These are phyloP conservation scores for Trifolium pratense DNA, from an alignment of 306 rosid species.

Conservation along the genomic window DNA sequence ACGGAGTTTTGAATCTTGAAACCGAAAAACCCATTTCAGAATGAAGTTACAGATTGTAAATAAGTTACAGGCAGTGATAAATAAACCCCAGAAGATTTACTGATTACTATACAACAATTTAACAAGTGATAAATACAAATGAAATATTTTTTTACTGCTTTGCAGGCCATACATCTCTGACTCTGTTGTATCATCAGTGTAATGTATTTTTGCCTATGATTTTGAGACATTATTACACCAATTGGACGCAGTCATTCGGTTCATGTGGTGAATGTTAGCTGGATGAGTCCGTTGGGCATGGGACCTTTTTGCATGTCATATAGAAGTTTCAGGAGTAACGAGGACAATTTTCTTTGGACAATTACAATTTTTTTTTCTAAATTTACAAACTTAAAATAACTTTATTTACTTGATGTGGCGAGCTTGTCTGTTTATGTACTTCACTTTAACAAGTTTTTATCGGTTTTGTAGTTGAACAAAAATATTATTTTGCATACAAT, in stretches of 20 bases:
- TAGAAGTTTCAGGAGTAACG: constrained; percentile 4
- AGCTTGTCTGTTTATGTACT: constrained; percentile 6
- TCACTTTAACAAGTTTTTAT: constrained; percentile 5
- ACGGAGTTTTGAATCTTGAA: constrained; percentile 12
- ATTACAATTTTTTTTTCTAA: not conserved
- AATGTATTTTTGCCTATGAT: not conserved
- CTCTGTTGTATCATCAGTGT: not conserved
- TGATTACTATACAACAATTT: constrained; percentile 13
- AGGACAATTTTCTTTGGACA: not conserved
- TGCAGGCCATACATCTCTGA: constrained; percentile 20
- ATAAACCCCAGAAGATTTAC: constrained; percentile 7
- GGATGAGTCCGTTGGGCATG: not conserved
- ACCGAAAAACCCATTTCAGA: not conserved
- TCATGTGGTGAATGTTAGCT: not conserved
- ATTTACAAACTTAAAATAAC: not conserved
- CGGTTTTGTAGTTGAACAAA: not conserved
- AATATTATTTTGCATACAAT: not conserved
- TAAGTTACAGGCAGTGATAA: constrained; percentile 11
- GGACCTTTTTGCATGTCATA: constrained; percentile 1
- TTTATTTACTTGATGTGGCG: not conserved
- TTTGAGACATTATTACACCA: constrained; percentile 1
- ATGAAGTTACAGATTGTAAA: constrained; percentile 6
- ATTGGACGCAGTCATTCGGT: not conserved
- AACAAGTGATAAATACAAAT: constrained; percentile 20
- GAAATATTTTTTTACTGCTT: constrained; percentile 10